Conservation (phyloP, 1,284 basidiomycete genomes). For the Trichosporon sp. region DNA sequence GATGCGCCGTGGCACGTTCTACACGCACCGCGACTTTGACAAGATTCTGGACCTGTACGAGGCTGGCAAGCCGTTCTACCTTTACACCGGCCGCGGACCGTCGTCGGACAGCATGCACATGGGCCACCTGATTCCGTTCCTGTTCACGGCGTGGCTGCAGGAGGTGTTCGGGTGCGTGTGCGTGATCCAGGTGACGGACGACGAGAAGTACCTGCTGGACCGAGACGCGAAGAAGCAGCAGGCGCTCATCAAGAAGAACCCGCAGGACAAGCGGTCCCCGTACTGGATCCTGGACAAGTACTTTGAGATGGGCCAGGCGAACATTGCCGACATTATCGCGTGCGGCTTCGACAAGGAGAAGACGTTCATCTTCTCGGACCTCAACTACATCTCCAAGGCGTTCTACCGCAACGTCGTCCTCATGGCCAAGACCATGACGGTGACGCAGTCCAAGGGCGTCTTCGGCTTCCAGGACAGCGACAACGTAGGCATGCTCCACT, state of each 20-base stretch:
- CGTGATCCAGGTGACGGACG: constrained; percentile 95
- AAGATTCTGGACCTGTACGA: constrained; percentile 93
- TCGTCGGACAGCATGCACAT: constrained; percentile 97
- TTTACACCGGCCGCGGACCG: constrained; percentile 97
- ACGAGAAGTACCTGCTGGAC: constrained; percentile 99
- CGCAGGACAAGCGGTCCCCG: constrained; percentile 64
- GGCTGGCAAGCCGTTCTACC: constrained; percentile 94
- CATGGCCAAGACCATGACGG: constrained; percentile 89
- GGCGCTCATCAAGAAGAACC: constrained; percentile 53
- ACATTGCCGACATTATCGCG: constrained; percentile 94
- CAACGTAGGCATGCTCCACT: constrained; percentile 98
- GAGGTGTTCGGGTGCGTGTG: constrained; percentile 93
- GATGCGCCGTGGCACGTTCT: constrained; percentile 91
- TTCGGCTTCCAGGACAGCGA: constrained; percentile 98
- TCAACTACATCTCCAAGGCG: constrained; percentile 74
- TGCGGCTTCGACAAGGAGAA: constrained; percentile 75
- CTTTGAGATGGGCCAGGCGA: constrained; percentile 77
- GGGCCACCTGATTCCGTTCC: constrained; percentile 96
- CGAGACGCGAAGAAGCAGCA: constrained; percentile 64
- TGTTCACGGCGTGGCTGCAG: constrained; percentile 99
- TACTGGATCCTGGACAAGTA: constrained; percentile 72
- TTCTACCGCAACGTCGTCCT: constrained; percentile 96
- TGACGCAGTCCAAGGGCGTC: constrained; percentile 89
- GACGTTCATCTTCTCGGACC: constrained; percentile 96
- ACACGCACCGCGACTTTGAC: constrained; percentile 95